phyloP scores from a whole-genome alignment of 192 early-diverging fungal species.

The Lunasporangiospora selenospora region DNA sequence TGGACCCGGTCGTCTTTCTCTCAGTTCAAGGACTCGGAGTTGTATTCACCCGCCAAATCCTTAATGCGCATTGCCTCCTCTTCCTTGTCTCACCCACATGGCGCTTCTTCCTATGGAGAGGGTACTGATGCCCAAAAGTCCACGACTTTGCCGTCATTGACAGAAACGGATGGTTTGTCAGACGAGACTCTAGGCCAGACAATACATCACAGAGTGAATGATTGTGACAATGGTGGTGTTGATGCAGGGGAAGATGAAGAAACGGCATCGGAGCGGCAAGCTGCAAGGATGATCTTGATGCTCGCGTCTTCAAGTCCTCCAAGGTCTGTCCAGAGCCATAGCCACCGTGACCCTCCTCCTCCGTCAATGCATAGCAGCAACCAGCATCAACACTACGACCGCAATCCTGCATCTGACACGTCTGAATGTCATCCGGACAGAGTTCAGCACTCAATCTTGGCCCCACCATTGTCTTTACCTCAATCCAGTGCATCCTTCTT shows the following conservation, averaged over 20 bases:
- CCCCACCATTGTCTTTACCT: too few species aligned
- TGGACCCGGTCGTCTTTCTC: slow-evolving; percentile 17
- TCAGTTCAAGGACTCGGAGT: slow-evolving; percentile 32
- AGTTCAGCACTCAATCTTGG: too few species aligned
- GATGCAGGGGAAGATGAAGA: too few species aligned
- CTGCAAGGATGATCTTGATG: slow-evolving; percentile 20
- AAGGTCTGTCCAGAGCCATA: too few species aligned
- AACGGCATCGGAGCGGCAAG: slow-evolving; percentile 9
- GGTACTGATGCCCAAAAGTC: not conserved
- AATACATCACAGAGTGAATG: not conserved
- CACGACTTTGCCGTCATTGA: slow-evolving; percentile 5
- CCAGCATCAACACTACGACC: not conserved
- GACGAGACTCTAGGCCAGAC: not conserved
- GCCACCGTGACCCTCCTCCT: slow-evolving; percentile 5
- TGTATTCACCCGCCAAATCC: slow-evolving; percentile 29
- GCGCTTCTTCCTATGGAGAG: slow-evolving; percentile 2
- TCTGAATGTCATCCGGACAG: not conserved
- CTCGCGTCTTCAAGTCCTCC: slow-evolving; percentile 29
- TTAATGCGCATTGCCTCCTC: slow-evolving; percentile 35
- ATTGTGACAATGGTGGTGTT: not conserved
- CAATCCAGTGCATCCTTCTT: not conserved
- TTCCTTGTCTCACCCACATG: not conserved
- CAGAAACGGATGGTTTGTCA: not conserved
- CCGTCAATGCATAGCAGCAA: not conserved
- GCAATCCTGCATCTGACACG: not conserved